A percentile compares a stretch with the other conserved stretches of the same genome.
These are phyloP conservation scores for Alternaria ethzedia DNA, from an alignment of 2,329 filamentous ascomycete genomes.

Conservation along the genomic window DNA sequence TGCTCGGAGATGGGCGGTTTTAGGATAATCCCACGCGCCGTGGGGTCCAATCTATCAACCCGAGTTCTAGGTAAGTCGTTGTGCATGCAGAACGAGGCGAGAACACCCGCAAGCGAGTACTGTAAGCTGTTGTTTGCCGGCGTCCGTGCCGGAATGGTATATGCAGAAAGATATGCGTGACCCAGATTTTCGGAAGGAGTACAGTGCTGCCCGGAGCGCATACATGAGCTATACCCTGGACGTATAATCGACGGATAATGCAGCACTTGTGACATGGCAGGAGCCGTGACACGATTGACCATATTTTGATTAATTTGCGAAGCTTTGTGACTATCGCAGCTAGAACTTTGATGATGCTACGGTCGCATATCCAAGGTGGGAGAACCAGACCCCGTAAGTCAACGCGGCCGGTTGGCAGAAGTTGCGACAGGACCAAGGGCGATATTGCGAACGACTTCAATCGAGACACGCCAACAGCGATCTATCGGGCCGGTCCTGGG, in stretches of 20 bases:
- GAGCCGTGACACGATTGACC: neutral
- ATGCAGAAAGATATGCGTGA: neutral
- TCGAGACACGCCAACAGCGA: neutral
- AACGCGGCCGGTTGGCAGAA: neutral
- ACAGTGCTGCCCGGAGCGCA: neutral
- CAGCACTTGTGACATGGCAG: neutral
- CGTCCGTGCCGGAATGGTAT: conserved; percentile 22
- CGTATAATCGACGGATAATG: neutral
- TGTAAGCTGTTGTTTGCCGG: conserved; percentile 15
- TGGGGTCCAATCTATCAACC: neutral
- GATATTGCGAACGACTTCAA: neutral
- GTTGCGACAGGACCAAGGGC: neutral
- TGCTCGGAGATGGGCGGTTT: neutral
- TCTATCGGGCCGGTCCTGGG: neutral
- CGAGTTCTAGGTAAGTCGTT: neutral
- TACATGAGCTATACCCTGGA: neutral
- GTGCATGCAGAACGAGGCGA: conserved; percentile 3
- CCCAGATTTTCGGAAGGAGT: neutral
- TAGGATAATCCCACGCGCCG: neutral
- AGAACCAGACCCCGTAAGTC: neutral
- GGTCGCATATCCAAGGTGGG: neutral
- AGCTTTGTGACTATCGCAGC: neutral
- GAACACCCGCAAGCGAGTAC: neutral
- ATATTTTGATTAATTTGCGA: neutral
- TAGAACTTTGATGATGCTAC: neutral